These are phyloP conservation scores for Schizothecium vesticola DNA, from an alignment of 495 filamentous ascomycete species.

Conservation along the genomic window DNA sequence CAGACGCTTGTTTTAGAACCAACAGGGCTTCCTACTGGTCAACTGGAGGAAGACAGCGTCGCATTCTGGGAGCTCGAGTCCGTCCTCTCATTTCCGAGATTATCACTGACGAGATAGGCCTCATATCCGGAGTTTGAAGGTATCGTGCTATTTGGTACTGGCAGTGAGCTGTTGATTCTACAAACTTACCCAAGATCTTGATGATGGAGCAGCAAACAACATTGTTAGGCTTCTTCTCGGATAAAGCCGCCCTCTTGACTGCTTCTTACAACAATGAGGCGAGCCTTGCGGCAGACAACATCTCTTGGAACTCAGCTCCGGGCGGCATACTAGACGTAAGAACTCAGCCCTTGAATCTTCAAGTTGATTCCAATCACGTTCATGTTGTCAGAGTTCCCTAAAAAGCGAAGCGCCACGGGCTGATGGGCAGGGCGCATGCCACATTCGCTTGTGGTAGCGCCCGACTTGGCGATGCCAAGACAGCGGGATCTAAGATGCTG, in stretches of 20 bases:
- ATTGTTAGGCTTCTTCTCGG: background rate
- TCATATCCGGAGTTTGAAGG: background rate
- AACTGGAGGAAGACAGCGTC: background rate
- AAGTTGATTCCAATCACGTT: background rate
- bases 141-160: background rate
- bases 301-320: background rate
- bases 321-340: background rate
- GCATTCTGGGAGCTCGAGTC: background rate
- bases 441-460: background rate
- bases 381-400: background rate
- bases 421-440: background rate
- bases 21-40: background rate
- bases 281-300: background rate
- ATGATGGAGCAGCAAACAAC: background rate
- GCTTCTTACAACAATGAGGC: background rate
- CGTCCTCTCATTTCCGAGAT: background rate
- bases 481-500: background rate
- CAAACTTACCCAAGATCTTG: too few relatives aligned
- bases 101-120: background rate
- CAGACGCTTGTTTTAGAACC: background rate
- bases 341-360: background rate
- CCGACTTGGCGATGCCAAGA: background rate
- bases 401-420: background rate
- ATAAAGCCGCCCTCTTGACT: background rate
- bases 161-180: background rate